Conservation (phyloP, 73 alveolate genomes). For the Halteria grandinella region DNA sequence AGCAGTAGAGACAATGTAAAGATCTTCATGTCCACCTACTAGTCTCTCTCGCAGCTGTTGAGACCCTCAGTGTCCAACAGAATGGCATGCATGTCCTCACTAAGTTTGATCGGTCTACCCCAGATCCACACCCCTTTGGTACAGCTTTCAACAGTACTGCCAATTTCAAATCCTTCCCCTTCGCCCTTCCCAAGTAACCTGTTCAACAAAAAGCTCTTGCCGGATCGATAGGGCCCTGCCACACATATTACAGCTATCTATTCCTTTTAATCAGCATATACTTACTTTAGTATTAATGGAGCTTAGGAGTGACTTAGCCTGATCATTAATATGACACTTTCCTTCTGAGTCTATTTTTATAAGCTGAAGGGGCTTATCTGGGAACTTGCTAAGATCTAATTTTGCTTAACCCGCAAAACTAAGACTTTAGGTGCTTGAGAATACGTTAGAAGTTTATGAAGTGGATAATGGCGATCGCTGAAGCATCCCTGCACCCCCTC, state of each 20-base stretch:
- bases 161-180: too few relatives aligned
- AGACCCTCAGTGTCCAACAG: conserved; percentile 89
- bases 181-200: conserved; percentile 80
- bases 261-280: background rate
- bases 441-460: too few relatives aligned
- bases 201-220: conserved; percentile 88
- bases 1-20: conserved; percentile 90
- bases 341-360: conserved; percentile 62
- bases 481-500: too few relatives aligned
- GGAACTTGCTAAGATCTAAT: too few relatives aligned
- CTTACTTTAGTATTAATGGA: conserved; percentile 34
- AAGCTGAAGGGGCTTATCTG: conserved; percentile 62
- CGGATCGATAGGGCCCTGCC: conserved; percentile 93
- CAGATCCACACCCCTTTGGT: conserved; percentile 99
- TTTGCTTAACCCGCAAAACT: too few relatives aligned
- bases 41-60: conserved; percentile 93
- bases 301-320: conserved; percentile 12
- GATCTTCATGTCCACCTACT: conserved; percentile 90
- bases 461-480: too few relatives aligned
- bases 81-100: conserved; percentile 75
- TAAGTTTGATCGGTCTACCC: conserved; percentile 92
- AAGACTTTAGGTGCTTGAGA: too few relatives aligned
- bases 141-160: too few relatives aligned
- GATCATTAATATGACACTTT: conserved; percentile 38
- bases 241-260: conserved; percentile 79